Conservation (phyloP, 805 yeast genomes). For the Lachancea meyersii region DNA sequence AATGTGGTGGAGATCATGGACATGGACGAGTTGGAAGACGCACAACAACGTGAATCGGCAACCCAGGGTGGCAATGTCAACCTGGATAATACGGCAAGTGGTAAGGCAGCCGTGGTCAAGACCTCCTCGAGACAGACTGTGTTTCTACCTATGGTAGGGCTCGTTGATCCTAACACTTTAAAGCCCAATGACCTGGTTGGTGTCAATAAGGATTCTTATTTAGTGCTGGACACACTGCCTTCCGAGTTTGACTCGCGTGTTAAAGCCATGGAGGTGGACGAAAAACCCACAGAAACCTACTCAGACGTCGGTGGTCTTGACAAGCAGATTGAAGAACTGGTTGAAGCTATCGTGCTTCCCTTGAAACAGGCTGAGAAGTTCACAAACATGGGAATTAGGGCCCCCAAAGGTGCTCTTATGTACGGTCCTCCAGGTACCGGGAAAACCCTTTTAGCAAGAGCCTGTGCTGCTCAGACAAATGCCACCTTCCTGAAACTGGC, state of each 20-base stretch:
- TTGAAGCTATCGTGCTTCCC: constrained; percentile 96
- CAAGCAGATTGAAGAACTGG: constrained; percentile 95
- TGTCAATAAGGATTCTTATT: constrained; percentile 92
- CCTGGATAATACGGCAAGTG: constrained; percentile 81
- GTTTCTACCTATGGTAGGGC: constrained; percentile 89
- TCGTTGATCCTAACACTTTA: constrained; percentile 84
- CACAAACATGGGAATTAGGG: constrained; percentile 87
- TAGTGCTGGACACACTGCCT: constrained; percentile 89
- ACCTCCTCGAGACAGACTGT: constrained; percentile 98
- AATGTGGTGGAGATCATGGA: constrained; percentile 93
- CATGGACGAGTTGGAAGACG: constrained; percentile 76
- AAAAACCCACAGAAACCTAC: constrained; percentile 95
- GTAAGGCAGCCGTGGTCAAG: constrained; percentile 97
- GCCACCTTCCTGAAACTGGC: constrained; percentile 95
- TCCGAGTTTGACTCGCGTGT: constrained; percentile 97
- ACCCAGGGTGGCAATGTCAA: constrained; percentile 96
- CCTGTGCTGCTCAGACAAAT: constrained; percentile 98
- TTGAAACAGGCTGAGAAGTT: constrained; percentile 98
- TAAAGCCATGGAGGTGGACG: constrained; percentile 99
- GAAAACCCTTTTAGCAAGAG: constrained; percentile 92
- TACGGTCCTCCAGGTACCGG: constrained; percentile 99
- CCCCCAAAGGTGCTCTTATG: constrained; percentile 97
- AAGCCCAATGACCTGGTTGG: constrained; percentile 98
- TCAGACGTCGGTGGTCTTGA: constrained; percentile 97
- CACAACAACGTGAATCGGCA: constrained; percentile 42